A percentile compares a stretch with the other conserved stretches of the same genome.
These are phyloP conservation scores for Hanseniaspora sp. DNA, from an alignment of 1,139 yeast species.

Conservation along the genomic window DNA sequence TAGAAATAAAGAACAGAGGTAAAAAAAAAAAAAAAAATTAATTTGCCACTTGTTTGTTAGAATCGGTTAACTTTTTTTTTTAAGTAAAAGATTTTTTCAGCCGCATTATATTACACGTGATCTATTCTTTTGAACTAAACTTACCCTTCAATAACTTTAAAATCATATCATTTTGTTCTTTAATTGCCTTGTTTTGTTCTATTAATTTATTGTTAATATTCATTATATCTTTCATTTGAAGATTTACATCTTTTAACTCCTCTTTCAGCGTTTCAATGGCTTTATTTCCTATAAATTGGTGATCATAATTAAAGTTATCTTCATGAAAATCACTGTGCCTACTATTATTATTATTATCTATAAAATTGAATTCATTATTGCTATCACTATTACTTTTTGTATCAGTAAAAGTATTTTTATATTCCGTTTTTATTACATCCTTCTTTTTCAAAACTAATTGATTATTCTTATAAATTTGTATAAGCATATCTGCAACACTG, in stretches of 20 bases:
- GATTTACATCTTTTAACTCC: not conserved
- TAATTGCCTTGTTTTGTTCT: constrained; percentile 3
- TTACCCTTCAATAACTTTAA: not conserved
- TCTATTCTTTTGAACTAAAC: not conserved
- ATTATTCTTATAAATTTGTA: constrained; percentile 6
- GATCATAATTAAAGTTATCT: too few relatives aligned
- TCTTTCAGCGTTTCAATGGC: not conserved
- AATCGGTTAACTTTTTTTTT: not conserved
- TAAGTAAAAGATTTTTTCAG: not conserved
- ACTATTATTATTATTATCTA: too few relatives aligned
- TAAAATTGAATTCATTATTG: not conserved
- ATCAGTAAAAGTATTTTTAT: not conserved
- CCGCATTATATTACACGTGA: not conserved
- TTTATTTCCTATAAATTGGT: too few relatives aligned
- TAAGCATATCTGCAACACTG: constrained; percentile 1
- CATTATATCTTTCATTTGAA: not conserved
- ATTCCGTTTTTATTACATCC: not conserved
- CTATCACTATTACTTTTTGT: not conserved
- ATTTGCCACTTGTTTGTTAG: not conserved
- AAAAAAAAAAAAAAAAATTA: too few relatives aligned
- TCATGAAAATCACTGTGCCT: too few relatives aligned
- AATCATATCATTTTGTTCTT: constrained; percentile 6
- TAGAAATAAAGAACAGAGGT: too few relatives aligned
- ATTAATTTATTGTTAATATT: not conserved
- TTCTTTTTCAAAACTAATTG: not conserved